A percentile compares a stretch with the other conserved stretches of the same genome.
phyloP scores from a whole-genome alignment of 176 grass and related monocot genomes.

The Metroxylon sagu region DNA sequence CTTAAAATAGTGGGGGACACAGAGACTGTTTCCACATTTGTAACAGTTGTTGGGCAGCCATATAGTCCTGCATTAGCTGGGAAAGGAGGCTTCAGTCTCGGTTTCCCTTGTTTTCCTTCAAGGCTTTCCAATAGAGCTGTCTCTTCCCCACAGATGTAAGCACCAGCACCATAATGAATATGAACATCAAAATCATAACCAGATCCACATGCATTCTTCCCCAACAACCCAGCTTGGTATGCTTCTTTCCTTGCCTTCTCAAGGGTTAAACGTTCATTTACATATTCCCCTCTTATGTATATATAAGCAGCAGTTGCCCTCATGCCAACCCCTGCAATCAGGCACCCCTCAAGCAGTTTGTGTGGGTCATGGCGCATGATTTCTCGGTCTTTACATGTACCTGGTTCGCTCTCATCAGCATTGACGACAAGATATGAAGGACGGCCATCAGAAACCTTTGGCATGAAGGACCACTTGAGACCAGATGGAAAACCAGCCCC shows the following conservation, averaged over 20 bases:
- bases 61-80: slow-evolving; percentile 79
- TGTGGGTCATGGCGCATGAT: slow-evolving; percentile 91
- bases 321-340: slow-evolving; percentile 93
- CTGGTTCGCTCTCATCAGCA: slow-evolving; percentile 96
- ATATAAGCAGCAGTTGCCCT: slow-evolving; percentile 86
- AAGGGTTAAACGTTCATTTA: slow-evolving; percentile 72
- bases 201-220: slow-evolving; percentile 91
- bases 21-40: slow-evolving; percentile 86
- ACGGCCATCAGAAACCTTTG: slow-evolving; percentile 76
- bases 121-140: slow-evolving; percentile 89
- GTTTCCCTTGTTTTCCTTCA: slow-evolving; percentile 91
- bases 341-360: slow-evolving; percentile 89
- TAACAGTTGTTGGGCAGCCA: slow-evolving; percentile 86
- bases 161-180: slow-evolving; percentile 90
- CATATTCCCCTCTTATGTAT: slow-evolving; percentile 91
- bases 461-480: slow-evolving; percentile 98
- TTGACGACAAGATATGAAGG: slow-evolving; percentile 94
- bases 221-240: slow-evolving; percentile 69
- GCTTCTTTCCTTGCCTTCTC: slow-evolving; percentile 81
- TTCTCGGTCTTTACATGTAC: slow-evolving; percentile 94
- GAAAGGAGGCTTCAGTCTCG: slow-evolving; percentile 82
- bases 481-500: slow-evolving; percentile 91
- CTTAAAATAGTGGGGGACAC: slow-evolving; percentile 87
- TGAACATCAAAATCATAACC: slow-evolving; percentile 88
- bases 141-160: slow-evolving; percentile 95